Evolutionary conservation across 1,284 basidiomycete genomes (phyloP).

Genomic region (Austropuccinia psidii): DNA sequence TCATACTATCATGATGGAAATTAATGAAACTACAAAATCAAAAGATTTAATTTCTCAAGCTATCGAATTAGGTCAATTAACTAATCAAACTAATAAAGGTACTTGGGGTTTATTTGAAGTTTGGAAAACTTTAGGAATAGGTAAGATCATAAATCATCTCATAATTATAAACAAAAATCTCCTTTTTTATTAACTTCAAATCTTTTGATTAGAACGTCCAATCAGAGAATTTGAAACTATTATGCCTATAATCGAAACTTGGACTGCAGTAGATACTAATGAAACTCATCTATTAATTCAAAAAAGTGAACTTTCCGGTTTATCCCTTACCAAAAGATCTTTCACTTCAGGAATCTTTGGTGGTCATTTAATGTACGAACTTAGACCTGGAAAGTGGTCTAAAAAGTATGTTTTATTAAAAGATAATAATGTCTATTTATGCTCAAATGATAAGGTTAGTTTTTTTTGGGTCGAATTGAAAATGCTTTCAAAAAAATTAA

Average conservation of each 20-base stretch:
- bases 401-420: constrained; percentile 29
- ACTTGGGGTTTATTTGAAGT: constrained; percentile 34
- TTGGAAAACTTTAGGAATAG: constrained; percentile 29
- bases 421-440: constrained; percentile 24
- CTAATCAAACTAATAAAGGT: background rate
- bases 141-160: background rate
- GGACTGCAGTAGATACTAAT: constrained; percentile 23
- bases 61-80: background rate
- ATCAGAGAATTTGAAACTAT: constrained; percentile 26
- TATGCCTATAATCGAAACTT: constrained; percentile 11
- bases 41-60: constrained; percentile 10
- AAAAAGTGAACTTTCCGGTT: constrained; percentile 14
- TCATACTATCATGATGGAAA: constrained; percentile 18
- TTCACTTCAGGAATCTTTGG: constrained; percentile 16
- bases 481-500: background rate
- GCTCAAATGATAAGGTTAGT: constrained; percentile 30
- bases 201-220: constrained; percentile 12
- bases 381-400: constrained; percentile 32
- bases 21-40: background rate
- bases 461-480: background rate
- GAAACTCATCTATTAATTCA: constrained; percentile 28
- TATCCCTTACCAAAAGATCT: constrained; percentile 17
- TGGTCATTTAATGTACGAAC: constrained; percentile 16
- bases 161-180: background rate
- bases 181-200: background rate